Evolutionary conservation across 108 stramenopile genomes (phyloP).

Genomic region (Nannochloropsis salina): DNA sequence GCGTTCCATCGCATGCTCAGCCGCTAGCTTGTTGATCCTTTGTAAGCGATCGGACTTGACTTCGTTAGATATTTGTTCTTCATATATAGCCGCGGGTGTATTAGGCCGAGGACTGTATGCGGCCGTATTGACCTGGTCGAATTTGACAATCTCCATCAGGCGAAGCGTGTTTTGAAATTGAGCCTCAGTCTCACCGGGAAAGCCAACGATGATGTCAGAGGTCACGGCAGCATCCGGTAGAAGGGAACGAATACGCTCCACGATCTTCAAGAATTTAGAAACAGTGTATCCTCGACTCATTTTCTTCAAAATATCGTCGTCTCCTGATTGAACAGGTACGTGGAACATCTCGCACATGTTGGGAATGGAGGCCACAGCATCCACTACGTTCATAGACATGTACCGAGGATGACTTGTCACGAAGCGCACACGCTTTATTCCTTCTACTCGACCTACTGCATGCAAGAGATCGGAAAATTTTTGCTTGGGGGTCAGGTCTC

Average conservation of each 20-base stretch:
- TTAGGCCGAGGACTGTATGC: constrained; percentile 17
- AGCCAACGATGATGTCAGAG: constrained; percentile 85
- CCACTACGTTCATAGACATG: constrained; percentile 84
- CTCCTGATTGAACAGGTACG: constrained; percentile 86
- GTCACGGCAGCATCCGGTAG: constrained; percentile 88
- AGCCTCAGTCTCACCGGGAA: constrained; percentile 95
- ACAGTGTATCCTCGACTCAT: constrained; percentile 94
- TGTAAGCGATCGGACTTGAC: constrained; percentile 79
- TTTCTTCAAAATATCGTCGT: constrained; percentile 59
- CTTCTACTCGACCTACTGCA: constrained; percentile 27
- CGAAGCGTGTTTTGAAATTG: constrained; percentile 79
- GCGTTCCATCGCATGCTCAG: constrained; percentile 76
- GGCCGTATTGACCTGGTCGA: constrained; percentile 49
- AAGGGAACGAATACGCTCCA: constrained; percentile 66
- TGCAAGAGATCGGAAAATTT: constrained; percentile 84
- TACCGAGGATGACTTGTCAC: constrained; percentile 95
- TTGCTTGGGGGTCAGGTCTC: constrained; percentile 79
- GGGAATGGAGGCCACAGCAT: constrained; percentile 79
- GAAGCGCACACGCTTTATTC: constrained; percentile 74
- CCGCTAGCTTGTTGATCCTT: constrained; percentile 73
- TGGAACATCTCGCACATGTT: constrained; percentile 74
- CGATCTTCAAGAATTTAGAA: constrained; percentile 79
- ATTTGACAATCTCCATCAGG: constrained; percentile 72
- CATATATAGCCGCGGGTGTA: constrained; percentile 31
- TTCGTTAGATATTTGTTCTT: constrained; percentile 72